Conservation (phyloP, 805 yeast species). For the Lachancea dasiensis region DNA sequence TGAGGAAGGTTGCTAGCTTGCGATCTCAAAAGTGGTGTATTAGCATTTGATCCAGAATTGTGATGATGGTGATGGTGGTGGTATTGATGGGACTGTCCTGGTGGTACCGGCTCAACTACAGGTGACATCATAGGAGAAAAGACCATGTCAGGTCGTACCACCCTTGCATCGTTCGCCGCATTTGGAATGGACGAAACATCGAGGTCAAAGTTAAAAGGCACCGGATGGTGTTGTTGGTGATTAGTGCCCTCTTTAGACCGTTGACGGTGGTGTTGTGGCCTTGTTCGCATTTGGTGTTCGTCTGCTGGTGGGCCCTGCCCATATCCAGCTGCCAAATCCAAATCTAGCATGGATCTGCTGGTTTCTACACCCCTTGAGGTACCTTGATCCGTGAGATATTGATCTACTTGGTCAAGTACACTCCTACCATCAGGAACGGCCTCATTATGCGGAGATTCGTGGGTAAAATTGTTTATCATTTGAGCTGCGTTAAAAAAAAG, state of each 20-base stretch:
- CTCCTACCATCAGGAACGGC: constrained; percentile 12
- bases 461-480: constrained; percentile 4
- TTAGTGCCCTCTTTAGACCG: not conserved
- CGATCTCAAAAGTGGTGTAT: constrained; percentile 17
- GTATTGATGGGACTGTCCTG: not conserved
- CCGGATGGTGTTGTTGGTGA: constrained; percentile 4
- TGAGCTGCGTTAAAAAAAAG: too few species aligned
- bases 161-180: not conserved
- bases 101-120: constrained; percentile 36
- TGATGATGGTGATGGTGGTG: not conserved
- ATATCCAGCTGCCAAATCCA: constrained; percentile 3
- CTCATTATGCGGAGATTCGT: constrained; percentile 3
- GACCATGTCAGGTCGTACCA: constrained; percentile 49
- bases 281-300: too few species aligned
- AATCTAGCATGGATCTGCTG: not conserved
- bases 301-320: too few species aligned
- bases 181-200: constrained; percentile 8
- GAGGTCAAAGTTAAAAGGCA: constrained; percentile 16
- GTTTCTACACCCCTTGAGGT: not conserved
- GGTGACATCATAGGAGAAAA: constrained; percentile 79
- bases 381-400: constrained; percentile 12
- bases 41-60: constrained; percentile 5
- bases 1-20: not conserved
- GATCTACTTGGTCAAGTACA: constrained; percentile 29
- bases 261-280: not conserved